Percentiles rank a stretch among this genome's conserved stretches.
These are phyloP conservation scores for Larix sibirica DNA, from an alignment of 83 land plant species.

Conservation along the genomic window DNA sequence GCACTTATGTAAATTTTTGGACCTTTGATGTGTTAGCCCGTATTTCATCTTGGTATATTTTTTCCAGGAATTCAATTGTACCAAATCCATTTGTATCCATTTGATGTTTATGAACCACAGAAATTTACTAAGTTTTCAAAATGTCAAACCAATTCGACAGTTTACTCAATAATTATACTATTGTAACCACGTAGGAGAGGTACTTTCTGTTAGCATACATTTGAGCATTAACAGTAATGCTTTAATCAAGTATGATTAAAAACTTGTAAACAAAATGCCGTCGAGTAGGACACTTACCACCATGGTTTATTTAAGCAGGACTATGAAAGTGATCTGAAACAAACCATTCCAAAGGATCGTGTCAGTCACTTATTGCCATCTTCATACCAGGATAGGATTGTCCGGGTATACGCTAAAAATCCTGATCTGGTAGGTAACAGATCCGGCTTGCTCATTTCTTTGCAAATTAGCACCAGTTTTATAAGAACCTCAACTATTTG, in stretches of 20 bases:
- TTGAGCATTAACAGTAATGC: not conserved
- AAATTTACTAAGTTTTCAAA: not conserved
- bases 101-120: not conserved
- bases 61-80: not conserved
- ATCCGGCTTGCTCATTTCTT: not conserved
- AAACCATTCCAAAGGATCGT: slow-evolving; percentile 61
- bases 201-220: not conserved
- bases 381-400: slow-evolving; percentile 75
- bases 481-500: not conserved
- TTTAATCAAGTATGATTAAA: not conserved
- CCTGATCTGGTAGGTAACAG: slow-evolving; percentile 76
- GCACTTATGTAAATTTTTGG: too few relatives aligned
- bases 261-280: not conserved
- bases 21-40: too few relatives aligned
- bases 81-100: not conserved
- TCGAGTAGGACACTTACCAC: not conserved
- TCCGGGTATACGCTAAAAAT: slow-evolving; percentile 89
- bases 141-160: not conserved
- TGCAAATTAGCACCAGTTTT: not conserved
- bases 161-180: not conserved
- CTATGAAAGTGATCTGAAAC: slow-evolving; percentile 79
- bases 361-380: slow-evolving; percentile 86
- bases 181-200: not conserved
- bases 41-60: too few relatives aligned
- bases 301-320: slow-evolving; percentile 44